Evolutionary conservation across 2,329 filamentous ascomycete species (phyloP).

Genomic region (Zelopaecilomyces penicillatus): DNA sequence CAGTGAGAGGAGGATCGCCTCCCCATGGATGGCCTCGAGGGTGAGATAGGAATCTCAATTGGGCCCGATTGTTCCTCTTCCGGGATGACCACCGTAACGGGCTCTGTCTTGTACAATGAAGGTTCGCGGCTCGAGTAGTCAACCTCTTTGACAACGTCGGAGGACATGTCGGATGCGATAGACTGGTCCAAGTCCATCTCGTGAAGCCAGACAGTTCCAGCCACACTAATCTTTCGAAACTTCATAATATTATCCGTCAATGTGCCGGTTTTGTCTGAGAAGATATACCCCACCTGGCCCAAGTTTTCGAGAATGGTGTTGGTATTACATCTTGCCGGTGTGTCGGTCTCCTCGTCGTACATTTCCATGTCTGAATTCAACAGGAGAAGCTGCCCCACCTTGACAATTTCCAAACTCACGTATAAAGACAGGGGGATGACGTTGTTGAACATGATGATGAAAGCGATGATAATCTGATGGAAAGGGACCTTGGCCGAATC

Average conservation of each 20-base stretch:
- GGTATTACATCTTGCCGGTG: constrained; percentile 80
- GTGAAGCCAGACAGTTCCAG: constrained; percentile 82
- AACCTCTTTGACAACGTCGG: constrained; percentile 1
- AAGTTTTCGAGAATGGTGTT: constrained; percentile 94
- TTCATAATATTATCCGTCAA: constrained; percentile 94
- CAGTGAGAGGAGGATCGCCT: constrained; percentile 42
- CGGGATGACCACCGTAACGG: constrained; percentile 21
- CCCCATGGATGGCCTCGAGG: constrained; percentile 23
- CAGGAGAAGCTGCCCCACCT: constrained; percentile 69
- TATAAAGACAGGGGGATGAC: constrained; percentile 88
- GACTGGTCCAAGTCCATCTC: constrained; percentile 56
- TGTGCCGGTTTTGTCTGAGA: constrained; percentile 92
- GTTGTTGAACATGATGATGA: constrained; percentile 95
- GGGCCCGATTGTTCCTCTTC: constrained; percentile 17
- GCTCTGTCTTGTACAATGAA: constrained; percentile 21
- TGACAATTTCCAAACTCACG: constrained; percentile 81
- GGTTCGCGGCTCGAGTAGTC: constrained; percentile 12
- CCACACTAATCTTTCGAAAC: constrained; percentile 85
- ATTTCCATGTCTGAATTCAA: constrained; percentile 77
- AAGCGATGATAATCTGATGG: constrained; percentile 77
- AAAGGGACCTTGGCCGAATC: constrained; percentile 61
- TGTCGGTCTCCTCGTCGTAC: constrained; percentile 79
- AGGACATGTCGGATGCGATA: constrained; percentile 7
- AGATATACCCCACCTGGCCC: constrained; percentile 81
- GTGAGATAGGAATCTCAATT: constrained; percentile 18